A percentile compares a stretch with the other conserved stretches of the same genome.
Conservation (phyloP, 2,329 filamentous ascomycete genomes). For the Xylaria multiplex region DNA sequence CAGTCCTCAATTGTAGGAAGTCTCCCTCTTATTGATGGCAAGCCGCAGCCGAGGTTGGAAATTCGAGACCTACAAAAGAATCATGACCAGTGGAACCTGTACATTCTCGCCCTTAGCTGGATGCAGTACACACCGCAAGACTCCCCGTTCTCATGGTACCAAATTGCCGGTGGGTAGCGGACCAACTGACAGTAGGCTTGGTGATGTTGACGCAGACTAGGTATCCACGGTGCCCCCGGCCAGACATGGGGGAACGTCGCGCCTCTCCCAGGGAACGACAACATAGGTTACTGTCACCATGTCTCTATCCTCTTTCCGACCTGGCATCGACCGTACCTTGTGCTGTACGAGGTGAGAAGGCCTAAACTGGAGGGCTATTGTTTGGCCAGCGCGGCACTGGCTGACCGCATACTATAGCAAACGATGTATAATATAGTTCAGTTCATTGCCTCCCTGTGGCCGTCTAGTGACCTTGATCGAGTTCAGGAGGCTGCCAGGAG, state of each 20-base stretch:
- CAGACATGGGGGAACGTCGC: constrained; percentile 63
- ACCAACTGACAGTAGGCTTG: constrained; percentile 6
- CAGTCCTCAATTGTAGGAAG: constrained; percentile 54
- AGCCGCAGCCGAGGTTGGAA: constrained; percentile 66
- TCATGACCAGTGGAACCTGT: constrained; percentile 77
- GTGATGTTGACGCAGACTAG: constrained; percentile 54
- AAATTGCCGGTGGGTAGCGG: constrained; percentile 70
- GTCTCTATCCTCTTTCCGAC: constrained; percentile 78
- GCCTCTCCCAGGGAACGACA: constrained; percentile 60
- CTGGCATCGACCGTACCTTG: constrained; percentile 86
- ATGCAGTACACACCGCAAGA: constrained; percentile 75
- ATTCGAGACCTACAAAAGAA: constrained; percentile 73
- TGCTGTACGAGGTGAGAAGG: constrained; percentile 63
- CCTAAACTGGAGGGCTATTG: neutral
- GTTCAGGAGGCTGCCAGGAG: constrained; percentile 62
- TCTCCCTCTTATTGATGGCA: constrained; percentile 54
- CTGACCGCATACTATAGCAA: constrained; percentile 51
- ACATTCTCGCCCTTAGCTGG: constrained; percentile 76
- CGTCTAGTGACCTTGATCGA: constrained; percentile 56
- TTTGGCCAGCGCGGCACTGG: constrained; percentile 2
- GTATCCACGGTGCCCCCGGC: constrained; percentile 82
- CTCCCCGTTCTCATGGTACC: constrained; percentile 76
- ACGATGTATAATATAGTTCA: constrained; percentile 49
- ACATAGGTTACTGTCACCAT: constrained; percentile 80
- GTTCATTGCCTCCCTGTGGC: constrained; percentile 49